Conservation (phyloP, 2,329 filamentous ascomycete species). For the Pseudogymnoascus sp. region DNA sequence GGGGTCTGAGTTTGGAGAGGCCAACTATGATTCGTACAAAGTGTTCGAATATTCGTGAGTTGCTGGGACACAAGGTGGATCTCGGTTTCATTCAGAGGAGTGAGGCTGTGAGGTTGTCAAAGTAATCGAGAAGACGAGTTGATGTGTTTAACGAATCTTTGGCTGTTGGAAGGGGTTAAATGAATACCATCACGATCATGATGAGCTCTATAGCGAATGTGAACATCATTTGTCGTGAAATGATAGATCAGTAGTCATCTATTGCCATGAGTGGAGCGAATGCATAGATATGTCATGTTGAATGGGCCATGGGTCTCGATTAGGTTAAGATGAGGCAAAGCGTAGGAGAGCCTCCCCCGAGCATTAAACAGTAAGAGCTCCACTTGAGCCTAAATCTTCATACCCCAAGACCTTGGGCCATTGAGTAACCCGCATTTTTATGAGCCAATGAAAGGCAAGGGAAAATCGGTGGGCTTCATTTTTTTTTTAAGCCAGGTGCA, state of each 20-base stretch:
- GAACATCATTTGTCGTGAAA: not conserved
- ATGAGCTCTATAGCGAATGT: not conserved
- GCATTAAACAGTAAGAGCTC: not conserved
- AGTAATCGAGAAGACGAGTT: conserved; percentile 47
- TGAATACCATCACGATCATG: conserved; percentile 9
- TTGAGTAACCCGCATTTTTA: not conserved
- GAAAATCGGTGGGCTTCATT: not conserved
- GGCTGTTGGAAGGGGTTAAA: conserved; percentile 1
- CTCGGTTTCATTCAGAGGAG: conserved; percentile 86
- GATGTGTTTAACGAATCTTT: conserved; percentile 10
- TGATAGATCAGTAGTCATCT: not conserved
- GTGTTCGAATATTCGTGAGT: conserved; percentile 73
- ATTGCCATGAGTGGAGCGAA: not conserved
- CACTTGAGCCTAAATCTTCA: conserved; percentile 9
- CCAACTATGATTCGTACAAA: conserved; percentile 86
- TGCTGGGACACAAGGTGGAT: conserved; percentile 93
- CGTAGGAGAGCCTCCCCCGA: not conserved
- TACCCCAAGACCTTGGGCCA: not conserved
- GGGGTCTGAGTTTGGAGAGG: conserved; percentile 82
- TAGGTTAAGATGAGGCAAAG: conserved; percentile 1
- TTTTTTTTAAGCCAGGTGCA: conserved; percentile 10
- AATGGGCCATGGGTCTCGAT: not conserved
- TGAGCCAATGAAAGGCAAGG: not conserved
- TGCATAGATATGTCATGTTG: not conserved
- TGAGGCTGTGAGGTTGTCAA: conserved; percentile 67